These are phyloP conservation scores for Populus tremula DNA, from an alignment of 345 rosid genomes.

Conservation along the genomic window DNA sequence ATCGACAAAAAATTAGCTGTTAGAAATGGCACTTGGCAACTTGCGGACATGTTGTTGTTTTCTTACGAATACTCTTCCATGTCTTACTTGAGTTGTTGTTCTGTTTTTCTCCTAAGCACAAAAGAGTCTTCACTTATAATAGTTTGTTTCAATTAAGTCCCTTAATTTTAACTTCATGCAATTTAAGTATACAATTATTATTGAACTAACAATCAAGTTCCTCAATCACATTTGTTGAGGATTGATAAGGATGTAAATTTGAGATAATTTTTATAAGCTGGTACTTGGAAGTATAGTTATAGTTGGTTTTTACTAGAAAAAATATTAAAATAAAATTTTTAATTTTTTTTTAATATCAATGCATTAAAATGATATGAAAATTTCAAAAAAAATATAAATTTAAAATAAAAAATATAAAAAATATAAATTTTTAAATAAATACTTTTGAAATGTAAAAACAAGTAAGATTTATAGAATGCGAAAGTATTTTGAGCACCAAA, in stretches of 20 bases:
- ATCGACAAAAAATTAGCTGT: conserved; percentile 29
- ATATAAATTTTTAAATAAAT: too few species aligned
- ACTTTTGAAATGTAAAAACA: too few species aligned
- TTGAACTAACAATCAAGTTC: not conserved
- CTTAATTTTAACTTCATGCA: not conserved
- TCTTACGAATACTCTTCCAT: not conserved
- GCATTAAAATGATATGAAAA: too few species aligned
- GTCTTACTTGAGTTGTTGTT: not conserved
- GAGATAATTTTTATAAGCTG: not conserved
- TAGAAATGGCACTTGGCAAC: conserved; percentile 19
- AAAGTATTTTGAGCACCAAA: not conserved
- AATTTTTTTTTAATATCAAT: too few species aligned
- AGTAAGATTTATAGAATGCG: not conserved
- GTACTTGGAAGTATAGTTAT: too few species aligned
- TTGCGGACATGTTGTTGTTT: conserved; percentile 14
- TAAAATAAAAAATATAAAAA: too few species aligned
- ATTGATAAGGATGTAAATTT: not conserved
- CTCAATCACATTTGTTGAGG: too few species aligned
- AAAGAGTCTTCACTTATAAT: not conserved
- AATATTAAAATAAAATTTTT: too few species aligned
- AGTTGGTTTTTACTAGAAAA: too few species aligned
- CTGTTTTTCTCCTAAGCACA: not conserved
- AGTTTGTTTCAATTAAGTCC: not conserved
- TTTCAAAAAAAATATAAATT: too few species aligned
- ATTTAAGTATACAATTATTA: not conserved